A percentile compares a stretch with the other conserved stretches of the same genome.
phyloP scores from a whole-genome alignment of 192 early-diverging fungal species.

The Coemansia sp. region DNA sequence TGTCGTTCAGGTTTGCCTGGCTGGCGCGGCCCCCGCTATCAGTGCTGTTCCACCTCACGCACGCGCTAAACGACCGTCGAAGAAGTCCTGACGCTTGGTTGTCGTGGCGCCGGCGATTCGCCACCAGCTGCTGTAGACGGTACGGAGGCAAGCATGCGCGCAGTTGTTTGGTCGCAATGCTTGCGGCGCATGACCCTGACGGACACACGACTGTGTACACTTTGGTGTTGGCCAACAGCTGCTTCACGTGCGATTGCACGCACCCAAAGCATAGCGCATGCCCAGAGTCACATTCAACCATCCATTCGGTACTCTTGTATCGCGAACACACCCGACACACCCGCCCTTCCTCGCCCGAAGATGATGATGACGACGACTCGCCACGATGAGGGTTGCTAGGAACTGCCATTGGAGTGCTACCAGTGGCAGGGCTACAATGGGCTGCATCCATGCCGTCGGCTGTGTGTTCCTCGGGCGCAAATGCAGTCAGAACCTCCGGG shows the following conservation, averaged over 20 bases:
- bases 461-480: not conserved
- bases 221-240: conserved; percentile 12
- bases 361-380: conserved; percentile 3
- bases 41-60: not conserved
- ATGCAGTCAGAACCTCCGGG: conserved; percentile 11
- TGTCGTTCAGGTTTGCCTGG: conserved; percentile 13
- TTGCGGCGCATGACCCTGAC: conserved; percentile 15
- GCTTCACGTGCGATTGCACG: conserved; percentile 38
- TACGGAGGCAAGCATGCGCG: conserved; percentile 47
- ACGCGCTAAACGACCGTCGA: conserved; percentile 21
- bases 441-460: not conserved
- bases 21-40: not conserved
- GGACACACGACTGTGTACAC: conserved; percentile 24
- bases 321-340: conserved; percentile 32
- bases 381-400: not conserved
- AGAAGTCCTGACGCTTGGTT: conserved; percentile 5
- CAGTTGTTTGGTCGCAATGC: conserved; percentile 24
- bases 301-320: conserved; percentile 36
- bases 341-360: conserved; percentile 34
- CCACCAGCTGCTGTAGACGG: conserved; percentile 36
- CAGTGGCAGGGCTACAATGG: not conserved
- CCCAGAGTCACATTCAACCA: conserved; percentile 23
- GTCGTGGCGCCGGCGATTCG: conserved; percentile 13
- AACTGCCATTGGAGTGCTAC: not conserved
- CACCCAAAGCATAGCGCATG: conserved; percentile 50